These are phyloP conservation scores for Diospyros lotus DNA, from an alignment of 148 eudicot genomes.

Conservation along the genomic window DNA sequence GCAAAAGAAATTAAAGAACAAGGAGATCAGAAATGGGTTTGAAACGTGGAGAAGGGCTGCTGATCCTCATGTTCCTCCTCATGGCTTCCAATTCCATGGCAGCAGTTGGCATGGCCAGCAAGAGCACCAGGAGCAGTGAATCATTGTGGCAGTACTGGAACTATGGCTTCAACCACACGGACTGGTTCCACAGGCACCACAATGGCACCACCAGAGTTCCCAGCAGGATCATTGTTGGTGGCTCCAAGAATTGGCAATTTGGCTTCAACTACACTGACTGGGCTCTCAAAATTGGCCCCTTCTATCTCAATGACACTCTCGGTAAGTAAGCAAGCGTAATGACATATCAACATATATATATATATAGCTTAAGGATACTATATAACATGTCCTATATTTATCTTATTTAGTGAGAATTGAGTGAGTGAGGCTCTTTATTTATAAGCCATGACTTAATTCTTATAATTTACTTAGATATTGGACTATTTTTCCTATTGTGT, in stretches of 20 bases:
- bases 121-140: slow-evolving; percentile 3
- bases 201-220: slow-evolving; percentile 21
- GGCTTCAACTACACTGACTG: slow-evolving; percentile 48
- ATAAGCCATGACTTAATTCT: too few relatives aligned
- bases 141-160: slow-evolving; percentile 14
- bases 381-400: not conserved
- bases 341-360: not conserved
- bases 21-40: slow-evolving; percentile 13
- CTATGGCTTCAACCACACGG: slow-evolving; percentile 23
- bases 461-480: too few relatives aligned
- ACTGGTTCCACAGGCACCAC: slow-evolving; percentile 16
- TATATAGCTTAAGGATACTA: not conserved
- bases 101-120: slow-evolving; percentile 20
- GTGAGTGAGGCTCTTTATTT: too few relatives aligned
- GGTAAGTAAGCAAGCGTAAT: slow-evolving; percentile 21
- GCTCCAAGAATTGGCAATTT: slow-evolving; percentile 36
- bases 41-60: not conserved
- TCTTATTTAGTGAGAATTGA: too few relatives aligned
- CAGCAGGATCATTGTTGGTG: slow-evolving; percentile 36
- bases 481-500: not conserved
- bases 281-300: slow-evolving; percentile 45
- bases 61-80: slow-evolving; percentile 14
- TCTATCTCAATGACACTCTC: slow-evolving; percentile 40
- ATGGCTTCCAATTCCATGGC: slow-evolving; percentile 13
- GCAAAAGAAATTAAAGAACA: too few relatives aligned